Evolutionary conservation across 345 rosid species (phyloP).

Genomic region (Eucalyptus albens): DNA sequence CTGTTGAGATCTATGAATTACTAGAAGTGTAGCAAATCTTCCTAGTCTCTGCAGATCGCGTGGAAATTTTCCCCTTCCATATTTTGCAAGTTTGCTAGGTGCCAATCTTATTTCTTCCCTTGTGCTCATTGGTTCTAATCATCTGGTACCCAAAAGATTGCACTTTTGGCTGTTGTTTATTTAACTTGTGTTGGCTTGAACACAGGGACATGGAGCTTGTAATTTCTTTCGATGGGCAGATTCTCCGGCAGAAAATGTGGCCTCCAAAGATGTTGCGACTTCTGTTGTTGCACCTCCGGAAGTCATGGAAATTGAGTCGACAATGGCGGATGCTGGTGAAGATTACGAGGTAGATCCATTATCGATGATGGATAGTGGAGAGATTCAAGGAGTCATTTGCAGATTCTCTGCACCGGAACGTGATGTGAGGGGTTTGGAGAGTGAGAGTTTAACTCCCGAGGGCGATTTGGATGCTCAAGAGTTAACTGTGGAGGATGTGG

Average conservation of each 20-base stretch:
- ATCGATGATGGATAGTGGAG: not conserved
- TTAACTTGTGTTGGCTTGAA: not conserved
- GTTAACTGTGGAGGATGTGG: not conserved
- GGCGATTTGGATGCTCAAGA: not conserved
- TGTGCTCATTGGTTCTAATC: not conserved
- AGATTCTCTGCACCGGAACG: not conserved
- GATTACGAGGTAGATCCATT: not conserved
- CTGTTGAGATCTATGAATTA: not conserved
- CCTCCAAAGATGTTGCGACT: not conserved
- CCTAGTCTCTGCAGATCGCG: not conserved
- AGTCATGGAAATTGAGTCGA: not conserved
- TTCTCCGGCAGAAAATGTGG: not conserved
- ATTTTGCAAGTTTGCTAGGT: not conserved
- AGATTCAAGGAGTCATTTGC: not conserved
- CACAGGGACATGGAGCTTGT: not conserved
- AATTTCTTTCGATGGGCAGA: not conserved
- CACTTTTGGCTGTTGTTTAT: not conserved
- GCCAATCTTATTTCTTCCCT: not conserved
- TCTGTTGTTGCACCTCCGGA: not conserved
- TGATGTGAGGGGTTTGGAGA: not conserved
- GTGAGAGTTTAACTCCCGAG: not conserved
- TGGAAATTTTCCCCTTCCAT: not conserved
- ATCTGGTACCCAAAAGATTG: not conserved
- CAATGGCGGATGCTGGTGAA: not conserved
- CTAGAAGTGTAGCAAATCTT: not conserved